Evolutionary conservation across 192 early-diverging fungal genomes (phyloP), one percentile per base, ranked within the genome.

Genomic region (Paraglomus brasilianum): DNA sequence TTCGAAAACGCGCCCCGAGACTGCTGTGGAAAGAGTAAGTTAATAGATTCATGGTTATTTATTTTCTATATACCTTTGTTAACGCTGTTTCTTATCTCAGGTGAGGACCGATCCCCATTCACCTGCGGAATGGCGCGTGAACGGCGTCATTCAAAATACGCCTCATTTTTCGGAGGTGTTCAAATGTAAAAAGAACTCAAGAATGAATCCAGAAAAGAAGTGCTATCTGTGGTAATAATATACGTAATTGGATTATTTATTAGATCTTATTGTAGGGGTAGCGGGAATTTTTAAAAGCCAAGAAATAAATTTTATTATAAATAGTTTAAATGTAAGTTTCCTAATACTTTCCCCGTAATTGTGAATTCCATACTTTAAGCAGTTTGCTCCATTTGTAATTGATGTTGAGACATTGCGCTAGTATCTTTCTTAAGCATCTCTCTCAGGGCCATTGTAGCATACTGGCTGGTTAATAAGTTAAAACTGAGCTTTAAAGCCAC

Each of bases 401-500:
- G 1, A 56, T 56, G 36, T 76, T 90, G 87, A 66, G 79, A 78
- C 1, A 74, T 79, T 1, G 85, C 65, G 7, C 85, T 82, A 9
- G 89, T 89, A 43, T 87, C 84, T 52, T 81, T 69, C 47, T 86
- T 83, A 74, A 89, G 88, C 21, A 97, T 77, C 75, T 99, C 97
- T 17, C 96, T 84, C 62, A 99, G 76, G n/a, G 90, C 87, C 95
- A 99, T 97, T 0, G 97, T 99, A 2, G 97, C 97, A 75, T 99
- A 99, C 41, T 90, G 85, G 46, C 92, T 93, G 1, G 92, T 83
- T 38, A 75, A 78, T 55, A 99, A 80, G 17, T 89, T 91, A 68
- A 99, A 86, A 39, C 86, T 79, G 14, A 95, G 72, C 47, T 89
- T 78, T 30, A 96, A 67, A 8, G 91, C 97, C 22, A 91, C 44